Evolutionary conservation across 192 early-diverging fungal genomes (phyloP).

Genomic region (Backusella mclennaniae): DNA sequence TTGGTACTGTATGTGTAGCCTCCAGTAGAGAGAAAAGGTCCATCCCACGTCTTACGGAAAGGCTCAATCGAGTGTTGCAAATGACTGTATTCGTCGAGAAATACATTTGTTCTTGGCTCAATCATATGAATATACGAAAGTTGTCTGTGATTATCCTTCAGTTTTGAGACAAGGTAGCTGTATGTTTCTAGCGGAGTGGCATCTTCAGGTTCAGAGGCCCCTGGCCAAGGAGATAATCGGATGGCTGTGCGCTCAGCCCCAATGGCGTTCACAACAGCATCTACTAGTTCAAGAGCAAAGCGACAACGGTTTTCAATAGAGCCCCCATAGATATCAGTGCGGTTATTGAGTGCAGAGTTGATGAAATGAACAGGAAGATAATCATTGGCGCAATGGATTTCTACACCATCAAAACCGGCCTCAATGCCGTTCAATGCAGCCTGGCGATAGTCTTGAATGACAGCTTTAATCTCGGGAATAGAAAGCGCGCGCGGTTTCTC

Average conservation of each 20-base stretch:
- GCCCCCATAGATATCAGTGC: constrained; percentile 53
- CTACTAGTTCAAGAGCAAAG: constrained; percentile 29
- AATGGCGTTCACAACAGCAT: constrained; percentile 23
- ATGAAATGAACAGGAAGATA: constrained; percentile 85
- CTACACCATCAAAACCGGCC: constrained; percentile 87
- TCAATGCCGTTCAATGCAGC: constrained; percentile 69
- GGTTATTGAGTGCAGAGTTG: constrained; percentile 75
- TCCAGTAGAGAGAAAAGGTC: constrained; percentile 23
- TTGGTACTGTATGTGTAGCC: constrained; percentile 11
- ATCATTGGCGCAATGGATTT: constrained; percentile 90
- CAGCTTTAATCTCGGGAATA: neutral
- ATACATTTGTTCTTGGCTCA: constrained; percentile 31
- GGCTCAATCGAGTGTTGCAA: neutral
- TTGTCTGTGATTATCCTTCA: constrained; percentile 25
- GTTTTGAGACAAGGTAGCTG: constrained; percentile 9
- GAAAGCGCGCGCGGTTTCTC: constrained; percentile 20
- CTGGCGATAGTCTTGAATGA: constrained; percentile 5
- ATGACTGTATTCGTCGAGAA: constrained; percentile 43
- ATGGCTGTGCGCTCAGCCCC: constrained; percentile 36
- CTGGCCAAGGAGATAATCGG: constrained; percentile 31
- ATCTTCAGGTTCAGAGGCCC: constrained; percentile 32
- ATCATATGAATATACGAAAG: constrained; percentile 42
- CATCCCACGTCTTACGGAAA: constrained; percentile 26
- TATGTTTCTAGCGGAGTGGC: constrained; percentile 29
- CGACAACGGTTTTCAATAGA: constrained; percentile 30